Evolutionary conservation across 257 asterid species (phyloP).

Genomic region (Solanum pennellii): DNA sequence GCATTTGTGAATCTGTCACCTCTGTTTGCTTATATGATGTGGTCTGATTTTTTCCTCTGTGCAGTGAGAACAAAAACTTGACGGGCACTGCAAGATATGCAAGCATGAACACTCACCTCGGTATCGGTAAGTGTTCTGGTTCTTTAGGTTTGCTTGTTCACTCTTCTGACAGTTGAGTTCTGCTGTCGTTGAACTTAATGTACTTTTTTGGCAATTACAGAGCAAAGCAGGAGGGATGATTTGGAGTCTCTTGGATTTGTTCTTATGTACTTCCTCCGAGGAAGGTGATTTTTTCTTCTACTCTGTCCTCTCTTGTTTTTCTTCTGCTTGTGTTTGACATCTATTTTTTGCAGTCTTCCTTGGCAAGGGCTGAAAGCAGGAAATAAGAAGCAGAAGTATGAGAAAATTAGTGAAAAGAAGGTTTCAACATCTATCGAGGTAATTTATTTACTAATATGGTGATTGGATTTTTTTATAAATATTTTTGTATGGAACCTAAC

Average conservation of each 20-base stretch:
- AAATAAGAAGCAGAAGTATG: slow-evolving; percentile 90
- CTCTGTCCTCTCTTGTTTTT: slow-evolving; percentile 5
- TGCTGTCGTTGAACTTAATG: background rate
- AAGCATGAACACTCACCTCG: slow-evolving; percentile 97
- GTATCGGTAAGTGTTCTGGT: slow-evolving; percentile 54
- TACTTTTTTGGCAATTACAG: slow-evolving; percentile 15
- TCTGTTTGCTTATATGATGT: background rate
- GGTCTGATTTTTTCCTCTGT: background rate
- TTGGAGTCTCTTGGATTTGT: slow-evolving; percentile 97
- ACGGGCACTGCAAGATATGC: slow-evolving; percentile 99
- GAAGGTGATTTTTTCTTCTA: slow-evolving; percentile 44
- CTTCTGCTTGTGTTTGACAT: slow-evolving; percentile 20
- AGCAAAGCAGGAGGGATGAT: slow-evolving; percentile 99
- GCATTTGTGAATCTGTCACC: background rate
- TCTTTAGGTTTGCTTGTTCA: background rate
- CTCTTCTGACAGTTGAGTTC: background rate
- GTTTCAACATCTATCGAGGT: slow-evolving; percentile 98
- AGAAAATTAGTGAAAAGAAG: slow-evolving; percentile 87
- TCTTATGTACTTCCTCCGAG: slow-evolving; percentile 87
- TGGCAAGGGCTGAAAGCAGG: slow-evolving; percentile 99
- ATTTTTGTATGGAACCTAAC: background rate
- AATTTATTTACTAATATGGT: slow-evolving; percentile 5
- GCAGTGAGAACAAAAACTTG: slow-evolving; percentile 94
- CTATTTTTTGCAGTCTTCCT: slow-evolving; percentile 59
- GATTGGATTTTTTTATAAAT: background rate